A percentile compares a stretch with the other conserved stretches of the same genome.
These are phyloP conservation scores for Rhodotorula sp. DNA, from an alignment of 1,284 basidiomycete species.

Conservation along the genomic window DNA sequence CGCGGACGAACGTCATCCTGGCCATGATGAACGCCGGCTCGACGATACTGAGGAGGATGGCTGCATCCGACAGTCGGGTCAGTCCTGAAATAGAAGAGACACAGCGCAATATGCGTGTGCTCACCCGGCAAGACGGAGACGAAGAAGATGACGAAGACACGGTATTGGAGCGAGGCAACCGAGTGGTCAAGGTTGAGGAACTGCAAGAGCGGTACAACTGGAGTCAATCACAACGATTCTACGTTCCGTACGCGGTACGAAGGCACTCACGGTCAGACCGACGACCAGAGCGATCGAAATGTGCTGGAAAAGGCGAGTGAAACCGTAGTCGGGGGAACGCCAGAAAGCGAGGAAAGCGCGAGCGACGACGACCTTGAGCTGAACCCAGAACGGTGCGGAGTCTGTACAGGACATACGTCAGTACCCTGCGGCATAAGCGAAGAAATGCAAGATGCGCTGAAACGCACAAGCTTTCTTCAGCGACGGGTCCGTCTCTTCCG, in stretches of 20 bases:
- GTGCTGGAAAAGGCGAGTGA: slow-evolving; percentile 49
- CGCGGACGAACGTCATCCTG: slow-evolving; percentile 64
- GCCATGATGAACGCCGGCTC: slow-evolving; percentile 73
- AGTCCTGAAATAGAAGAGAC: no score
- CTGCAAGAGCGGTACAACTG: slow-evolving; percentile 54
- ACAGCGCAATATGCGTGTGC: not conserved
- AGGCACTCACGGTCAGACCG: slow-evolving; percentile 62
- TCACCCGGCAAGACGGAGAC: slow-evolving; percentile 40
- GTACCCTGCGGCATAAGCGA: slow-evolving; percentile 16
- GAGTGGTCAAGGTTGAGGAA: slow-evolving; percentile 74
- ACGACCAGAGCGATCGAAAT: slow-evolving; percentile 68
- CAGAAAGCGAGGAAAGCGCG: slow-evolving; percentile 76
- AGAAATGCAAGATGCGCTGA: not conserved
- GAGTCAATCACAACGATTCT: slow-evolving; percentile 71
- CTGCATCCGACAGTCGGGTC: slow-evolving; percentile 39
- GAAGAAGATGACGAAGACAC: slow-evolving; percentile 57
- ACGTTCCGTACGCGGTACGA: not conserved
- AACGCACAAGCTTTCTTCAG: slow-evolving; percentile 38
- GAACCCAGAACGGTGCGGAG: slow-evolving; percentile 72
- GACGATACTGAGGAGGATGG: slow-evolving; percentile 73
- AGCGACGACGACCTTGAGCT: slow-evolving; percentile 69
- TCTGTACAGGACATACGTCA: slow-evolving; percentile 16
- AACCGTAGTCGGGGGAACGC: slow-evolving; percentile 71
- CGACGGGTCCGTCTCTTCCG: slow-evolving; percentile 46
- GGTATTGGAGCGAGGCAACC: slow-evolving; percentile 73